phyloP scores from a whole-genome alignment of 1,284 basidiomycete genomes.

The Tilletia setariae region DNA sequence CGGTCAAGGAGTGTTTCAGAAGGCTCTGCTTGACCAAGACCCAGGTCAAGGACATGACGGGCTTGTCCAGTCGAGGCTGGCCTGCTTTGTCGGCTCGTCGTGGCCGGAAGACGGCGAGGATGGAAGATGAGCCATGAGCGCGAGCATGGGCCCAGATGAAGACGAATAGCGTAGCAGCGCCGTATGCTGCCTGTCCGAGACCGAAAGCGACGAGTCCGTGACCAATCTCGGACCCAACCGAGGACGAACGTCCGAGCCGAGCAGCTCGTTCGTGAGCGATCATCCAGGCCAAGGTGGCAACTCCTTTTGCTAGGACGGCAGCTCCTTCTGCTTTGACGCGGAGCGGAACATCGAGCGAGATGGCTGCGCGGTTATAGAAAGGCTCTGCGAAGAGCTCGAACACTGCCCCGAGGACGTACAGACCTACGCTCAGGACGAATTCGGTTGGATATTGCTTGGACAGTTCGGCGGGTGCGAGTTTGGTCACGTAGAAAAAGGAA shows the following conservation, averaged over 20 bases:
- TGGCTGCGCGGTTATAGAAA: slow-evolving; percentile 40
- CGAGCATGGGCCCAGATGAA: slow-evolving; percentile 17
- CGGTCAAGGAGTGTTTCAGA: slow-evolving; percentile 89
- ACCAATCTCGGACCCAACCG: background rate
- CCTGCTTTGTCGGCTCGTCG: background rate
- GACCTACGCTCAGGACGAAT: slow-evolving; percentile 31
- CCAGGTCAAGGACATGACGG: slow-evolving; percentile 59
- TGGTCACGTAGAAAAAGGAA: slow-evolving; percentile 26
- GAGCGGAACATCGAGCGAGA: slow-evolving; percentile 27
- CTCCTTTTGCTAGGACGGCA: slow-evolving; percentile 38
- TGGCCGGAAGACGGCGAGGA: background rate
- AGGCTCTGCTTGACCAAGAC: slow-evolving; percentile 82
- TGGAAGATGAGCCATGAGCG: background rate
- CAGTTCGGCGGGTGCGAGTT: slow-evolving; percentile 34
- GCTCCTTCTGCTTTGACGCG: slow-evolving; percentile 45
- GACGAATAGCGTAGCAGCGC: slow-evolving; percentile 26
- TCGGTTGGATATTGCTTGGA: slow-evolving; percentile 21
- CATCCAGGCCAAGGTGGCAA: slow-evolving; percentile 24
- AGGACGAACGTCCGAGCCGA: too few relatives aligned
- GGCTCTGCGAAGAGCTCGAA: slow-evolving; percentile 46
- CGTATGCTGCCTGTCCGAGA: slow-evolving; percentile 40
- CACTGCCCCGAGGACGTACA: slow-evolving; percentile 43
- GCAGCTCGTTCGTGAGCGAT: background rate
- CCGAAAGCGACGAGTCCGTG: slow-evolving; percentile 40
- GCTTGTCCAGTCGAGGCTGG: background rate